Evolutionary conservation across 352 stramenopile species (phyloP).

Genomic region (Blastocystis sp.): DNA sequence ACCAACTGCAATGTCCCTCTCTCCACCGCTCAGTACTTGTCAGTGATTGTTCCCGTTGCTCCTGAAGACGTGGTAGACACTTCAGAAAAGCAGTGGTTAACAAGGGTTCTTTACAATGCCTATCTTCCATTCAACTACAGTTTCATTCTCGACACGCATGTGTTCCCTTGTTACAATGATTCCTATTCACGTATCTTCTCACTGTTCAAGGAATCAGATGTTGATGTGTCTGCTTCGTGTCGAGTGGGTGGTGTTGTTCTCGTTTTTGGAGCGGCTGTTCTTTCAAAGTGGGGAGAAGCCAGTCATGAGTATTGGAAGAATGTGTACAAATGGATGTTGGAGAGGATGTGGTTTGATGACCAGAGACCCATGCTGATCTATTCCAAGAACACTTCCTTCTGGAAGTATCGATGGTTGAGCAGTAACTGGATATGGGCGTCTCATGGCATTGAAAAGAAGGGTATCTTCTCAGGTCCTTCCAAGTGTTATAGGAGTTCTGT

Average conservation of each 20-base stretch:
- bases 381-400: neutral
- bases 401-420: neutral
- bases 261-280: neutral
- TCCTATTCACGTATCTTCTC: neutral
- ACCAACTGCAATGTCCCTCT: neutral
- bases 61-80: neutral
- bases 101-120: slow-evolving; percentile 15
- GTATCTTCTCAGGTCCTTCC: neutral
- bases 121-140: slow-evolving; percentile 37
- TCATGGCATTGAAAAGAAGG: neutral
- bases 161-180: neutral
- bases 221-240: neutral
- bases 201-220: neutral
- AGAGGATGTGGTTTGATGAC: neutral
- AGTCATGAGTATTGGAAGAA: neutral
- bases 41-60: neutral
- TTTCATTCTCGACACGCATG: slow-evolving; percentile 9
- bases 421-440: neutral
- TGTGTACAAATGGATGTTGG: neutral
- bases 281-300: neutral
- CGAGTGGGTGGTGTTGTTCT: neutral
- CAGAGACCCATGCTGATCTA: neutral
- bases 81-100: neutral
- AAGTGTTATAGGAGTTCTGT: neutral
- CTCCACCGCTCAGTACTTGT: neutral